Evolutionary conservation across 2,329 filamentous ascomycete genomes (phyloP).

Genomic region (Endothia cerciana): DNA sequence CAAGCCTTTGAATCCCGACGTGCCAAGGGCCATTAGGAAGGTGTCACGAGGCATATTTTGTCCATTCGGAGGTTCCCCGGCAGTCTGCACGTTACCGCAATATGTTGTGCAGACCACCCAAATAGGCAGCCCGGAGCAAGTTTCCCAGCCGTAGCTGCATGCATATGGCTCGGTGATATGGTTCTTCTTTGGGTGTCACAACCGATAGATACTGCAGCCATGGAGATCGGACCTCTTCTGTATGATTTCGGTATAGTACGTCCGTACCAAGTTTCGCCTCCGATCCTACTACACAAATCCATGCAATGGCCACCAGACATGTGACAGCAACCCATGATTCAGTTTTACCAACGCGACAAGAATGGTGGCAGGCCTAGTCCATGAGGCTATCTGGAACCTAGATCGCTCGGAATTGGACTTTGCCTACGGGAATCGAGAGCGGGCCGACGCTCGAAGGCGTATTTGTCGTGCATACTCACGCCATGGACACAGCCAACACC

Average conservation of each 20-base stretch:
- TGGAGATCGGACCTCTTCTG: not conserved
- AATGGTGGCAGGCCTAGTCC: no score
- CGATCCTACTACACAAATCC: not conserved
- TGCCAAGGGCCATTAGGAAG: not conserved
- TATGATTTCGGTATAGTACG: not conserved
- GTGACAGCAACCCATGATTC: not conserved
- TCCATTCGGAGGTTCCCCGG: not conserved
- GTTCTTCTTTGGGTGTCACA: not conserved
- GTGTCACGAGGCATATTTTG: not conserved
- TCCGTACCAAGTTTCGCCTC: not conserved
- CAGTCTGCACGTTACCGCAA: not conserved
- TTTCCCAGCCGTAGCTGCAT: not conserved
- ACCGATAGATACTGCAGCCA: not conserved
- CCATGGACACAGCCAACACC: not conserved
- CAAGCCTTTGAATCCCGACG: slow-evolving; percentile 2
- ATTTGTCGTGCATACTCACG: not conserved
- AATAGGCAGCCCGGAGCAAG: not conserved
- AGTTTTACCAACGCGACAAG: not conserved
- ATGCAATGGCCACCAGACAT: not conserved
- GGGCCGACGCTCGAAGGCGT: not conserved
- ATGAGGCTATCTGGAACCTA: not conserved
- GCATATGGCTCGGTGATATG: not conserved
- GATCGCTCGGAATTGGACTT: not conserved
- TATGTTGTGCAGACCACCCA: not conserved
- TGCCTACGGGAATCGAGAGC: not conserved